Conservation (phyloP, 805 yeast species). For the Diddensiella transvaalensis region DNA sequence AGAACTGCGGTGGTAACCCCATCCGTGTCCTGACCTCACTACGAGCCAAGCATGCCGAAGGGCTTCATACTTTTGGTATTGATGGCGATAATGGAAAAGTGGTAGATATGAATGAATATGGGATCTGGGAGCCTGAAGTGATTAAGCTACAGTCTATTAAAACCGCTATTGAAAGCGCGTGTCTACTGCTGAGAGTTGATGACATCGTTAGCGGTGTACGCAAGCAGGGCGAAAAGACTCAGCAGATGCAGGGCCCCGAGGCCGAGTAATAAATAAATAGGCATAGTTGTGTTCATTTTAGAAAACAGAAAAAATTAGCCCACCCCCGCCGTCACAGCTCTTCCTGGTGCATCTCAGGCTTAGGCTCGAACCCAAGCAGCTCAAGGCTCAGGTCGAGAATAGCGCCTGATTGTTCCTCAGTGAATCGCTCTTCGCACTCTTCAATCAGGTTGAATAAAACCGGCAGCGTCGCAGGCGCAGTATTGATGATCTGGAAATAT, state of each 20-base stretch:
- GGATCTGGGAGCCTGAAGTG: constrained; percentile 99
- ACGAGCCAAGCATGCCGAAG: constrained; percentile 95
- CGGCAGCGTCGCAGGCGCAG: constrained; percentile 76
- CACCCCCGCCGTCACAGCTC: not conserved
- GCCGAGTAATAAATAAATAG: constrained; percentile 3
- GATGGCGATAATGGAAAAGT: constrained; percentile 94
- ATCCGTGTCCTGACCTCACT: constrained; percentile 83
- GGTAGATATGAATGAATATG: constrained; percentile 92
- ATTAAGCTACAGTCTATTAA: constrained; percentile 94
- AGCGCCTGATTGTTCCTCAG: constrained; percentile 58
- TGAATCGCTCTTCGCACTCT: constrained; percentile 85
- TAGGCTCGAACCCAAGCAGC: constrained; percentile 32
- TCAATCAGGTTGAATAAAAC: constrained; percentile 77
- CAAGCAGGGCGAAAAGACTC: constrained; percentile 32
- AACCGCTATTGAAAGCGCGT: constrained; percentile 97
- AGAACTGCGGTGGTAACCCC: constrained; percentile 97
- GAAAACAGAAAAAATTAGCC: not conserved
- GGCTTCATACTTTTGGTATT: constrained; percentile 79
- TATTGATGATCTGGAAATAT: constrained; percentile 75
- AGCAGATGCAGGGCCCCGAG: constrained; percentile 11
- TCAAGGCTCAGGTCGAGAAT: constrained; percentile 55
- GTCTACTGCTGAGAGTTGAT: constrained; percentile 90
- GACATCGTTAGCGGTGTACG: constrained; percentile 97
- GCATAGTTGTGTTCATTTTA: not conserved
- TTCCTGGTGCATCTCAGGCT: constrained; percentile 26